Evolutionary conservation across 495 filamentous ascomycete genomes (phyloP), one percentile per base, ranked within the genome.

Genomic region (Penicillium malachiteum): DNA sequence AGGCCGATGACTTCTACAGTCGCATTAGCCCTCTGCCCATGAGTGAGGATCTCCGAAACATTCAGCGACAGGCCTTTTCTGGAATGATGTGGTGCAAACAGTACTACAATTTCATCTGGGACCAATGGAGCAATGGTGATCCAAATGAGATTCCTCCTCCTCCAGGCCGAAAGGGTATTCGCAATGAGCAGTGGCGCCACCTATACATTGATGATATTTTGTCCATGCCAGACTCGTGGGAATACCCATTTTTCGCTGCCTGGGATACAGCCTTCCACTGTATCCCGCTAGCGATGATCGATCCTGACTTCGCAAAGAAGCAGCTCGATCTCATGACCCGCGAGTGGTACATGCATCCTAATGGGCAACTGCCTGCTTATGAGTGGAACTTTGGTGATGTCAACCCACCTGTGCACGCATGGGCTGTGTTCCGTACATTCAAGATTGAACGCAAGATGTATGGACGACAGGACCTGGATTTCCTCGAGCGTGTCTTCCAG

Each of bases 321-420:
- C 93, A 97, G 69, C 82, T 97, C 17, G 93, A 97, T 69, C 75
- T 97, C 13, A 88, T 97, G 60, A 97, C 93, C 9, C 81, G 93
- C 55, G 93, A 97, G 75, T 97, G 93, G 93, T 97, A 97, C 78
- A 96, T 96, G 88, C 93, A 97, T 76, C 93, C 93, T 14, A 97
- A 97, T 63, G 93, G 93, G 42, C 93, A 97, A 71, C 77, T 97
- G 45, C 87, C 90, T 26, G 82, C 84, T 7, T 97, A 97, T 58
- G 94, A 97, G 71, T 97, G 93, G 93, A 97, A 97, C 68, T 97
- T 97, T 77, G 85, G 92, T 48, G 93, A 97, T 63, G 93, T 96
- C 52, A 97, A 97, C 65, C 93, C 93, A 7, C 93, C 93, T 0
- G 93, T 97, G 8, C 93, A 97, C 67, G 94, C 93, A 11, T 97